Evolutionary conservation across 768 basidiomycete species (phyloP), one percentile per base, ranked within the genome.

Genomic region (Chiua virens): DNA sequence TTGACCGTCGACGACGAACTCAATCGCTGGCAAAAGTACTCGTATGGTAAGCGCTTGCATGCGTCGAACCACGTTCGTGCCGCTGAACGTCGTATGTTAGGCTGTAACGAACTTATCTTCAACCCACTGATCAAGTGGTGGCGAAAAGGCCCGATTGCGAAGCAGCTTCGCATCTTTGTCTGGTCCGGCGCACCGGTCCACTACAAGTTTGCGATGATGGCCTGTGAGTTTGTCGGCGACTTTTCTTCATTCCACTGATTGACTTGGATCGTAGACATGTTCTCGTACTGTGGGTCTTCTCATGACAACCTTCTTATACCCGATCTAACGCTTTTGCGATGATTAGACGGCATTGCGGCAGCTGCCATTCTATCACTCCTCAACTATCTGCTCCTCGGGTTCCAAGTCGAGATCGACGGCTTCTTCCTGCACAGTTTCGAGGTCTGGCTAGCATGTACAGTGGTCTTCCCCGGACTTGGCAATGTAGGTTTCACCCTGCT

Each of bases 1-100:
- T 71, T 97, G 23, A 94, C 93, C 0, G 86, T 85, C 49, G 91
- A 93, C 49, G 92, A 97, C 58, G 93, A 97, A 67, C 72, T 97
- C 9, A 94, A 94, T 60, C 71, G 93, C 3, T 97, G 93, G 93
- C 90, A 94, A 61, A 96, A 94, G 66, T 91, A 90, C 56, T 75
- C 87, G 0, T 89, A 89, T 68, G 87, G 86, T 61, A 4, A 64
- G 58, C 56, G 73, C 28, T 75, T 40, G 71, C 75, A 3, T 58
- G 1, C 59, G 17, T n/a, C 23, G 0, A n/a, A 2, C 4, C 3
- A 4, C 9, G 4, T 28, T 36, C 49, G 1, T 52, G 25, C 50
- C 5, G 79, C 62, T 85, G 8, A 55, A n/a, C 11, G 10, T 8
- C 4, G 20, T 8, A 20, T 14, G 13, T 32, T 11, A 66, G 63